phyloP scores from a whole-genome alignment of 1,284 basidiomycete genomes.

The Ceratobasidium sp. region DNA sequence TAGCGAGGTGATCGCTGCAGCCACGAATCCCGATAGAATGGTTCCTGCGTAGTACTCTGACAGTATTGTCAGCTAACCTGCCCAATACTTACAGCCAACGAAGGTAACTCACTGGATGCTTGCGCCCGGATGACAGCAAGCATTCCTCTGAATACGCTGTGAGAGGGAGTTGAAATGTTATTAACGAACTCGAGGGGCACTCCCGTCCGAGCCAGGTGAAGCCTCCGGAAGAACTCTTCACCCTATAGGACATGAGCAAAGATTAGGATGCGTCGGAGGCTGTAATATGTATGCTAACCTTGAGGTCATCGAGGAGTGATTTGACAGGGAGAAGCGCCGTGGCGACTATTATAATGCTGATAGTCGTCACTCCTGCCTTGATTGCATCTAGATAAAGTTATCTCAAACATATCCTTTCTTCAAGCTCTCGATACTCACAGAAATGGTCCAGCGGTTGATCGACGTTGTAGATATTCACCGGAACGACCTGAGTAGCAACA shows the following conservation, averaged over 20 bases:
- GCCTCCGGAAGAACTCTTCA: constrained; percentile 34
- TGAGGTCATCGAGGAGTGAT: constrained; percentile 57
- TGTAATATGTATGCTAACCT: constrained; percentile 44
- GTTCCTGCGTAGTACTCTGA: constrained; percentile 33
- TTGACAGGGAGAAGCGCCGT: constrained; percentile 30
- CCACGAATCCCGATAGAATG: constrained; percentile 19
- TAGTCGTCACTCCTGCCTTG: constrained; percentile 37
- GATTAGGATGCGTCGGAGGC: background rate
- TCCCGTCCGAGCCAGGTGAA: background rate
- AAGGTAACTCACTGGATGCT: constrained; percentile 28
- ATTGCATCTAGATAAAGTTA: constrained; percentile 16
- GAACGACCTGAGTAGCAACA: constrained; percentile 27
- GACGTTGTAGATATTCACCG: constrained; percentile 22
- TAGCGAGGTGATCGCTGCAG: constrained; percentile 12
- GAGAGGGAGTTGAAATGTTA: constrained; percentile 37
- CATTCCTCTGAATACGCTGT: background rate
- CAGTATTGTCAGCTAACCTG: background rate
- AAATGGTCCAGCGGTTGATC: constrained; percentile 24
- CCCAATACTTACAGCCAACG: background rate
- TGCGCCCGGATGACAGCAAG: background rate
- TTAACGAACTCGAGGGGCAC: constrained; percentile 29
- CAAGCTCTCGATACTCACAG: constrained; percentile 10
- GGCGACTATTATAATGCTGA: constrained; percentile 28
- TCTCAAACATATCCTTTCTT: too few relatives aligned
- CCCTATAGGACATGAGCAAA: too few relatives aligned